Evolutionary conservation across 2,329 filamentous ascomycete species (phyloP).

Genomic region (Aspergillus novoparasiticus): DNA sequence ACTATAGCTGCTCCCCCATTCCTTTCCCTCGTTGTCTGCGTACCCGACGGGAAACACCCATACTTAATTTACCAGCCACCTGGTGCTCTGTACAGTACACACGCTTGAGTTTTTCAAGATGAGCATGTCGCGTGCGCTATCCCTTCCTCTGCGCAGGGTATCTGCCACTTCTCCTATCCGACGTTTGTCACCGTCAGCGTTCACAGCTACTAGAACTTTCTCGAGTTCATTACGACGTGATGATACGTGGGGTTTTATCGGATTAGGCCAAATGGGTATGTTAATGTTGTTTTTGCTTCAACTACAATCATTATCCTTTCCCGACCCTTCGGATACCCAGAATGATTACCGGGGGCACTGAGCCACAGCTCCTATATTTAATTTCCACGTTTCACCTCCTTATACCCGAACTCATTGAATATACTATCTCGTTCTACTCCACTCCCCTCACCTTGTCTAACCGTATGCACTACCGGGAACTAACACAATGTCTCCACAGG

Average conservation of each 20-base stretch:
- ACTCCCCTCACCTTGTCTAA: background rate
- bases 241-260: constrained; percentile 62
- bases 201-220: constrained; percentile 39
- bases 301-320: background rate
- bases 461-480: background rate
- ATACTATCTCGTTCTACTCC: background rate
- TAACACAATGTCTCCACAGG: constrained; percentile 46
- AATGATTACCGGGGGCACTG: background rate
- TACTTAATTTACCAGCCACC: background rate
- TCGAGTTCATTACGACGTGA: constrained; percentile 49
- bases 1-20: background rate
- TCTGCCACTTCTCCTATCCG: constrained; percentile 9
- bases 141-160: constrained; percentile 18
- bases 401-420: background rate
- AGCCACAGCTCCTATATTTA: background rate
- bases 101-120: constrained; percentile 10
- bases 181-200: background rate
- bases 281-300: constrained; percentile 11
- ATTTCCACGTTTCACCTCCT: background rate
- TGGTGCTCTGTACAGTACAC: no score
- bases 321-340: background rate
- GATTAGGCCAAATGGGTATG: constrained; percentile 63
- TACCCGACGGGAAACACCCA: background rate
- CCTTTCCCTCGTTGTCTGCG: background rate
- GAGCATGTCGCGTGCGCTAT: constrained; percentile 17